These are phyloP conservation scores for Xylaria sp. DNA, from an alignment of 2,329 filamentous ascomycete genomes.

Conservation along the genomic window DNA sequence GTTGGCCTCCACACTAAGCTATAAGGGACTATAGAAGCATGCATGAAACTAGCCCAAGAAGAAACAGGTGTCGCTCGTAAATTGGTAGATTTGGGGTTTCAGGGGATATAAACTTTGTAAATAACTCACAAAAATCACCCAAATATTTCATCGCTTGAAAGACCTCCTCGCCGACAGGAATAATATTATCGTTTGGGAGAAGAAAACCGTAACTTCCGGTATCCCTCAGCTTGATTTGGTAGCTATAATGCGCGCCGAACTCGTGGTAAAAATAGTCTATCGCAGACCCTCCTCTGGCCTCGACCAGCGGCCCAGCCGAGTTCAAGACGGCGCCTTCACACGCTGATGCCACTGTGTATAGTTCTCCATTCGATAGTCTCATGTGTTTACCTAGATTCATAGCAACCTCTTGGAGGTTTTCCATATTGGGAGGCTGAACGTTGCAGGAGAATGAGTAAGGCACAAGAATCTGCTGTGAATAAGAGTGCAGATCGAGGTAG, in stretches of 20 bases:
- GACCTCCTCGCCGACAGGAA: slow-evolving; percentile 89
- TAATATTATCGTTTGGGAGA: slow-evolving; percentile 84
- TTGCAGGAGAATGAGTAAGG: slow-evolving; percentile 89
- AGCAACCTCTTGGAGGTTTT: slow-evolving; percentile 91
- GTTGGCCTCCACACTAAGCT: neutral
- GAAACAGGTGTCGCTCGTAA: no score
- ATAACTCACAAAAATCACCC: slow-evolving; percentile 69
- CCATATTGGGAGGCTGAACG: slow-evolving; percentile 80
- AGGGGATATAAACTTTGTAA: neutral
- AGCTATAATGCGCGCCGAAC: slow-evolving; percentile 82
- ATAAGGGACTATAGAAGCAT: neutral
- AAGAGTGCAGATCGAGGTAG: slow-evolving; percentile 90
- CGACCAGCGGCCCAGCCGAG: slow-evolving; percentile 61
- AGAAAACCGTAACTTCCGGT: slow-evolving; percentile 95
- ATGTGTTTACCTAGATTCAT: slow-evolving; percentile 91
- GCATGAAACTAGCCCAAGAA: neutral
- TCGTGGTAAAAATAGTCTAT: slow-evolving; percentile 97
- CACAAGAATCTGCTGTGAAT: slow-evolving; percentile 93
- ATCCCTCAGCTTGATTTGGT: slow-evolving; percentile 93
- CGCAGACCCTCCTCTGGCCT: slow-evolving; percentile 82
- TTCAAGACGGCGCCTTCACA: slow-evolving; percentile 78
- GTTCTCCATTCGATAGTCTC: slow-evolving; percentile 78
- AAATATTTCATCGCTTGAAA: slow-evolving; percentile 85
- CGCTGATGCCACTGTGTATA: slow-evolving; percentile 81
- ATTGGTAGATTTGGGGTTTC: no score